These are phyloP conservation scores for Narthecium ossifragum DNA, from an alignment of 106 monocot species.

Conservation along the genomic window DNA sequence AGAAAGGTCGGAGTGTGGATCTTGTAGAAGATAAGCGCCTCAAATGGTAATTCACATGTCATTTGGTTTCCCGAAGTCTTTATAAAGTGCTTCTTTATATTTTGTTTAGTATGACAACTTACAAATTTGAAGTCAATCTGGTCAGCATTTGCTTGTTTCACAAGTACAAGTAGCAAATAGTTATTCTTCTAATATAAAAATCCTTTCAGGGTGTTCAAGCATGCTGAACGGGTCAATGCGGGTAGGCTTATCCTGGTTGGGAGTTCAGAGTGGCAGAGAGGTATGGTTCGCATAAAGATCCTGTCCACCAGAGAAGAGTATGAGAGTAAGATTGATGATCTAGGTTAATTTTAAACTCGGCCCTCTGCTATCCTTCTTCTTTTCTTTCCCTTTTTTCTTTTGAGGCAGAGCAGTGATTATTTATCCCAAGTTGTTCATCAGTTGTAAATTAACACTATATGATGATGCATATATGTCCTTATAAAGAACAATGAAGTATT, in stretches of 20 bases:
- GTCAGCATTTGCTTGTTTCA: too few species aligned
- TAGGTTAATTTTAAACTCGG: constrained; percentile 18
- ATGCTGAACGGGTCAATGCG: constrained; percentile 78
- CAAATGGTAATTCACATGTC: constrained; percentile 49
- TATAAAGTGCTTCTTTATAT: neutral
- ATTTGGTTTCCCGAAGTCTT: neutral
- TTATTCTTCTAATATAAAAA: neutral
- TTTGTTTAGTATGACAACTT: too few species aligned
- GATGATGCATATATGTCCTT: too few species aligned
- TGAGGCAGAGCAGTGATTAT: too few species aligned
- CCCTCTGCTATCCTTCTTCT: neutral
- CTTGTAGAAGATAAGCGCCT: constrained; percentile 92
- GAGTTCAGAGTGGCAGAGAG: constrained; percentile 75
- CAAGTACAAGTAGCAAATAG: neutral
- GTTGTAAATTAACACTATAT: too few species aligned
- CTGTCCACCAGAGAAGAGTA: constrained; percentile 86
- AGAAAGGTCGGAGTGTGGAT: constrained; percentile 77
- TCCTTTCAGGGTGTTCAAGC: constrained; percentile 87
- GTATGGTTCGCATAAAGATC: constrained; percentile 89
- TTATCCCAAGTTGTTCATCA: too few species aligned
- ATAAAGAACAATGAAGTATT: too few species aligned
- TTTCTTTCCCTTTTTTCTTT: neutral
- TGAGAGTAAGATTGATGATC: constrained; percentile 70
- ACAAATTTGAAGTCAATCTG: too few species aligned
- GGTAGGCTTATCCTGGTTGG: constrained; percentile 88